Evolutionary conservation across 2,329 filamentous ascomycete species (phyloP).

Genomic region (Fusarium sp.): DNA sequence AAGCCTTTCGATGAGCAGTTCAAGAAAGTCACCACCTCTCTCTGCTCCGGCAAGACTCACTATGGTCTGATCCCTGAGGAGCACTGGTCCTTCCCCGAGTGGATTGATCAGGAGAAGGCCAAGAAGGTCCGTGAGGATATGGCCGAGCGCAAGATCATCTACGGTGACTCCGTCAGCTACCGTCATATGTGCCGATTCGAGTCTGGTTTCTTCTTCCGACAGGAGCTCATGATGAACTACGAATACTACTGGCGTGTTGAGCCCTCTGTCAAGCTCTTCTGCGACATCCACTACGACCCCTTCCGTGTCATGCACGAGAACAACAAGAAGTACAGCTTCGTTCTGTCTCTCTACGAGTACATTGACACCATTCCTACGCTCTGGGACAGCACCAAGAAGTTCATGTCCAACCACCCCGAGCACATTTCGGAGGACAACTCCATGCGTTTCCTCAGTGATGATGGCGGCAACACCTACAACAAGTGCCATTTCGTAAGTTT

Average conservation of each 20-base stretch:
- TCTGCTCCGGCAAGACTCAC: constrained; percentile 93
- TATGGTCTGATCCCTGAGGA: constrained; percentile 92
- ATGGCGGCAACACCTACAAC: constrained; percentile 93
- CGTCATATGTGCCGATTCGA: constrained; percentile 99
- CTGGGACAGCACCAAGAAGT: constrained; percentile 96
- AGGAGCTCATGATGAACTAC: constrained; percentile 93
- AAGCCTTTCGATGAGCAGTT: constrained; percentile 93
- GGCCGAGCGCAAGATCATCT: constrained; percentile 95
- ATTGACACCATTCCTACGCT: constrained; percentile 95
- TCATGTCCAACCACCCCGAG: constrained; percentile 91
- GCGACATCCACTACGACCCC: constrained; percentile 94
- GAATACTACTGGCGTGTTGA: constrained; percentile 99
- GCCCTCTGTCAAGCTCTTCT: constrained; percentile 96
- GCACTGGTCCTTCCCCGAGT: constrained; percentile 97
- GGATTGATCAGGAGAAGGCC: constrained; percentile 96
- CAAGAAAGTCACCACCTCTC: constrained; percentile 89
- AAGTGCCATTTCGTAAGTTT: constrained; percentile 91
- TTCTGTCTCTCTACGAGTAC: constrained; percentile 96
- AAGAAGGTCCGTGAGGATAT: constrained; percentile 94
- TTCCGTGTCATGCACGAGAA: constrained; percentile 98
- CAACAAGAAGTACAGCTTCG: constrained; percentile 98
- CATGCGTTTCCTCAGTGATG: constrained; percentile 92
- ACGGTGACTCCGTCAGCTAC: constrained; percentile 97
- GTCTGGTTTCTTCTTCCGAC: constrained; percentile 99
- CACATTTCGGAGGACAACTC: constrained; percentile 89